A percentile compares a stretch with the other conserved stretches of the same genome.
Evolutionary conservation across 163 green algal species (phyloP).

Genomic region (Scenedesmus sp.): DNA sequence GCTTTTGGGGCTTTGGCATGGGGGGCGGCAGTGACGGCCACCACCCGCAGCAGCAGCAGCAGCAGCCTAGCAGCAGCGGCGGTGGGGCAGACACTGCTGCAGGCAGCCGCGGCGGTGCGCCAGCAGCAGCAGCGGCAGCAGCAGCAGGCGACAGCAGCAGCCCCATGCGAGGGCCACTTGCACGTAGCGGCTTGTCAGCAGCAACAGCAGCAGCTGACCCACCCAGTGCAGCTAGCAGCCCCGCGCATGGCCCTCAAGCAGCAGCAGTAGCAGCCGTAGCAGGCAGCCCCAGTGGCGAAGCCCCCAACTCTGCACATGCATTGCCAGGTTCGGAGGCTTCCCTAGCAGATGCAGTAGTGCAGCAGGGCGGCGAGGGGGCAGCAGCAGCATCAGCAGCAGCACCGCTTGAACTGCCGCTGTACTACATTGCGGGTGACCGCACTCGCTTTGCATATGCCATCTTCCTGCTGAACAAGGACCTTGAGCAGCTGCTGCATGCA

Average conservation of each 20-base stretch:
- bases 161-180: neutral
- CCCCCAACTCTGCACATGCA: neutral
- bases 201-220: neutral
- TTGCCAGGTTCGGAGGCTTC: neutral
- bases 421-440: slow-evolving; percentile 72
- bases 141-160: neutral
- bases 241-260: neutral
- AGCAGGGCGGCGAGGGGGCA: slow-evolving; percentile 4
- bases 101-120: neutral
- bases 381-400: slow-evolving; percentile 1
- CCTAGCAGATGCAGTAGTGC: neutral
- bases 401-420: slow-evolving; percentile 73
- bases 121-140: neutral
- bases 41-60: slow-evolving; percentile 24
- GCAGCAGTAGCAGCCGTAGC: neutral
- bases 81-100: neutral
- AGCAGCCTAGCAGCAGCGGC: neutral
- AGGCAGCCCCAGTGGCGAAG: neutral
- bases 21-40: neutral
- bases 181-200: neutral
- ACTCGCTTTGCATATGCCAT: slow-evolving; percentile 84
- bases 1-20: slow-evolving; percentile 17
- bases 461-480: slow-evolving; percentile 84
- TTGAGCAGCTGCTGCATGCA: slow-evolving; percentile 80
- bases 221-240: neutral